Conservation (phyloP, 1,284 basidiomycete species). For the Apiotrichum siamense region DNA sequence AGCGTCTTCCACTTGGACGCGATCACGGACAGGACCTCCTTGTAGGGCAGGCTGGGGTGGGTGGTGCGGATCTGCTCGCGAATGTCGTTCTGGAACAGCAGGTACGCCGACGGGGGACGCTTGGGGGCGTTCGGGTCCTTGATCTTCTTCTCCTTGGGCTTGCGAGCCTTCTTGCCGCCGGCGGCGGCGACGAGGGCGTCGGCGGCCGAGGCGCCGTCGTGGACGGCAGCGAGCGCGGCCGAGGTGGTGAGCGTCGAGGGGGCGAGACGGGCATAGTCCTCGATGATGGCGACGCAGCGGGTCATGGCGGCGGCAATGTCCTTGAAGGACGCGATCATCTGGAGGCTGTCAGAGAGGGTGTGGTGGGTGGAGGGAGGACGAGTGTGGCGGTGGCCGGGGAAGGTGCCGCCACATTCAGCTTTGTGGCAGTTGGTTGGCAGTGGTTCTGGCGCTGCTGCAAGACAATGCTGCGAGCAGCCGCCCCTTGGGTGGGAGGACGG, state of each 20-base stretch:
- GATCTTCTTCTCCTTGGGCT: constrained; percentile 49
- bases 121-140: constrained; percentile 94
- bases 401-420: no score
- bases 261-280: constrained; percentile 43
- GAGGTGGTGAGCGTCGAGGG: constrained; percentile 26
- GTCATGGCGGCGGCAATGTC: constrained; percentile 46
- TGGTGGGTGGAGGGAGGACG: not conserved
- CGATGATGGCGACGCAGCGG: constrained; percentile 40
- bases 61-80: constrained; percentile 56
- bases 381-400: no score
- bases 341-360: not conserved
- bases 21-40: constrained; percentile 67
- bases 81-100: constrained; percentile 90
- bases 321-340: constrained; percentile 47
- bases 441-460: no score
- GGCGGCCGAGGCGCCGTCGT: constrained; percentile 15
- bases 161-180: constrained; percentile 26
- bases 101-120: constrained; percentile 87
- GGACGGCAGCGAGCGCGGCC: constrained; percentile 17
- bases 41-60: constrained; percentile 62
- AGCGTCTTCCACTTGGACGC: constrained; percentile 68
- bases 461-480: no score
- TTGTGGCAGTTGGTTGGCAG: no score
- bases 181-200: constrained; percentile 17
- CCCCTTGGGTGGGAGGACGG: not conserved